These are phyloP conservation scores for Acacia acuminata DNA, from an alignment of 306 rosid genomes.

Conservation along the genomic window DNA sequence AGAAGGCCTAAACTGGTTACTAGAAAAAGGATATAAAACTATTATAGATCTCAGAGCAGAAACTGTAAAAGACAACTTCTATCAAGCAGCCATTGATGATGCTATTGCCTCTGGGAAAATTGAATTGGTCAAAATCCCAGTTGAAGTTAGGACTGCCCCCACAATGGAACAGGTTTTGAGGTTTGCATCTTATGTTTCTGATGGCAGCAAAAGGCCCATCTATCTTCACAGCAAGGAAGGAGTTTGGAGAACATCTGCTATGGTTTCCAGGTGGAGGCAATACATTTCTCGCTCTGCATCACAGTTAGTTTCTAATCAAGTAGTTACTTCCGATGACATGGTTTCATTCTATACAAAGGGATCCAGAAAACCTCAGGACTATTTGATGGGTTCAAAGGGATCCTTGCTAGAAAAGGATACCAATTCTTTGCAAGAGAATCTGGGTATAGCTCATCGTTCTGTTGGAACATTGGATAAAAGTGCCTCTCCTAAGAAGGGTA, in stretches of 20 bases:
- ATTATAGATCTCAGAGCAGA: conserved; percentile 87
- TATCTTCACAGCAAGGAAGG: conserved; percentile 97
- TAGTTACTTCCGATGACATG: conserved; percentile 39
- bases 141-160: conserved; percentile 78
- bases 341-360: conserved; percentile 39
- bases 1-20: conserved; percentile 85
- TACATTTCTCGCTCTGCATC: conserved; percentile 52
- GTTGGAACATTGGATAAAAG: conserved; percentile 31
- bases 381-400: conserved; percentile 30
- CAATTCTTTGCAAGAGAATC: conserved; percentile 43
- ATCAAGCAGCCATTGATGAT: conserved; percentile 52
- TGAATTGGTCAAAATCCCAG: conserved; percentile 79
- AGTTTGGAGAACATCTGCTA: conserved; percentile 80
- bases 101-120: conserved; percentile 72
- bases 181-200: conserved; percentile 78
- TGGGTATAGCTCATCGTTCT: conserved; percentile 36
- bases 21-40: conserved; percentile 74
- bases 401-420: conserved; percentile 41
- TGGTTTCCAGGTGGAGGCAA: conserved; percentile 95
- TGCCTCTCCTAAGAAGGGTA: conserved; percentile 29
- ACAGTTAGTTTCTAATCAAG: conserved; percentile 44
- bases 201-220: conserved; percentile 69
- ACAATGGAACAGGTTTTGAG: conserved; percentile 78
- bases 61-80: conserved; percentile 63
- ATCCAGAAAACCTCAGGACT: conserved; percentile 39